Percentiles rank a stretch among this genome's conserved stretches.
phyloP scores from a whole-genome alignment of 805 yeast species.

The Ogataea ganodermae region DNA sequence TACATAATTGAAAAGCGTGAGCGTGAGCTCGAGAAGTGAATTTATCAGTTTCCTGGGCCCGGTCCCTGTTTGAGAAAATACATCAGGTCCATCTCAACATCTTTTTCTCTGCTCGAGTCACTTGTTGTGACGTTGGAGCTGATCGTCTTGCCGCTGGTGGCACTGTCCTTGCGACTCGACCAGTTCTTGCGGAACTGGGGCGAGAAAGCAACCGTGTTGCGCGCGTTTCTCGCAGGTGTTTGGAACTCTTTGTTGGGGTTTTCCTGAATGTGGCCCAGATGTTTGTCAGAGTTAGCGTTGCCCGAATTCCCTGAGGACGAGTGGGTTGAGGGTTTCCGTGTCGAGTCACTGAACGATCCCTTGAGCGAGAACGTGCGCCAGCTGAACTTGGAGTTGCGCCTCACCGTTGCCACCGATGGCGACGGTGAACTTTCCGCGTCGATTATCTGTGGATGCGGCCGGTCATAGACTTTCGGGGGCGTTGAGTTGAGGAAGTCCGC shows the following conservation, averaged over 20 bases:
- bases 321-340: slow-evolving; percentile 16
- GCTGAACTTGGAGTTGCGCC: slow-evolving; percentile 29
- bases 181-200: slow-evolving; percentile 12
- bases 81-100: slow-evolving; percentile 27
- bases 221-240: not conserved
- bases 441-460: not conserved
- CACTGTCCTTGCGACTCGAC: slow-evolving; percentile 22
- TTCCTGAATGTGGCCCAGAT: slow-evolving; percentile 14
- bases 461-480: slow-evolving; percentile 3
- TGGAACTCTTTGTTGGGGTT: not conserved
- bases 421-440: slow-evolving; percentile 2
- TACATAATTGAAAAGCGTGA: no score
- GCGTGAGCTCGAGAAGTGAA: no score
- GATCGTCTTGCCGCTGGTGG: slow-evolving; percentile 20
- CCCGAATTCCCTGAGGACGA: slow-evolving; percentile 8
- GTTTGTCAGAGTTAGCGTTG: slow-evolving; percentile 6
- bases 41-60: not conserved
- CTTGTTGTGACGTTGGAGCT: slow-evolving; percentile 13
- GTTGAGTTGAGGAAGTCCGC: slow-evolving; percentile 20
- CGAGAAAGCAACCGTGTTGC: slow-evolving; percentile 7
- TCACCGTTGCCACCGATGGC: slow-evolving; percentile 6
- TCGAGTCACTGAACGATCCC: slow-evolving; percentile 25
- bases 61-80: slow-evolving; percentile 26
- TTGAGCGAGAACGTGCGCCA: slow-evolving; percentile 29
- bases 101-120: slow-evolving; percentile 14